Evolutionary conservation across 2,329 filamentous ascomycete species (phyloP).

Genomic region (Aspergillus sp.): DNA sequence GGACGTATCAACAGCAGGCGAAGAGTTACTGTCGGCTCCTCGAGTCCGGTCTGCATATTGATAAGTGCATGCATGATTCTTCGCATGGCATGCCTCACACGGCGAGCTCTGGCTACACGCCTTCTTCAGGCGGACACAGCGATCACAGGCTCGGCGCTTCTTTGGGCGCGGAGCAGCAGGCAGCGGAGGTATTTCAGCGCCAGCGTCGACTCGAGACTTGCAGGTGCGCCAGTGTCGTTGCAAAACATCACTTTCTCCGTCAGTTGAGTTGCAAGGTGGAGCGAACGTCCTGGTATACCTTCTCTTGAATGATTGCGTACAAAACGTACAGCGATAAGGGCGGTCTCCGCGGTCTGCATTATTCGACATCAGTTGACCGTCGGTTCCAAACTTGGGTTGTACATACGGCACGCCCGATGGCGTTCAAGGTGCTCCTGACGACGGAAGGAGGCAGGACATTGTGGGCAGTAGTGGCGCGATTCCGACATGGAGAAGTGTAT

Average conservation of each 20-base stretch:
- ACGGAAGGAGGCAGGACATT: neutral
- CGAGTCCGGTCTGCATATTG: neutral
- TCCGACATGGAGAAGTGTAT: neutral
- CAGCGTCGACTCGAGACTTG: neutral
- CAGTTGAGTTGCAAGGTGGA: neutral
- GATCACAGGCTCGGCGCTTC: neutral
- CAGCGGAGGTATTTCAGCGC: neutral
- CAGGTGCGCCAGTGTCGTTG: neutral
- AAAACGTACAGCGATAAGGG: neutral
- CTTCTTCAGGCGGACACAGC: neutral
- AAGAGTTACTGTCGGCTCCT: no score
- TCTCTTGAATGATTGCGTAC: neutral
- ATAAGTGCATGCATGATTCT: neutral
- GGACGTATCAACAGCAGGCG: no score
- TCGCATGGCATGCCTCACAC: neutral
- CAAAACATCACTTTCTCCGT: neutral
- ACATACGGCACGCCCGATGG: neutral
- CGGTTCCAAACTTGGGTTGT: neutral
- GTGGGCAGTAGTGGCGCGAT: neutral
- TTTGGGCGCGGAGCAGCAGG: neutral
- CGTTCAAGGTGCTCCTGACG: neutral
- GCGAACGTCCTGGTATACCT: neutral
- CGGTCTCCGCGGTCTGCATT: no score
- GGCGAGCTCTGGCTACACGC: neutral
- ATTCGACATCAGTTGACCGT: no score